Base-by-base conservation (phyloP, 2,329 filamentous ascomycete species). In the Stylonectria norvegica region DNA sequence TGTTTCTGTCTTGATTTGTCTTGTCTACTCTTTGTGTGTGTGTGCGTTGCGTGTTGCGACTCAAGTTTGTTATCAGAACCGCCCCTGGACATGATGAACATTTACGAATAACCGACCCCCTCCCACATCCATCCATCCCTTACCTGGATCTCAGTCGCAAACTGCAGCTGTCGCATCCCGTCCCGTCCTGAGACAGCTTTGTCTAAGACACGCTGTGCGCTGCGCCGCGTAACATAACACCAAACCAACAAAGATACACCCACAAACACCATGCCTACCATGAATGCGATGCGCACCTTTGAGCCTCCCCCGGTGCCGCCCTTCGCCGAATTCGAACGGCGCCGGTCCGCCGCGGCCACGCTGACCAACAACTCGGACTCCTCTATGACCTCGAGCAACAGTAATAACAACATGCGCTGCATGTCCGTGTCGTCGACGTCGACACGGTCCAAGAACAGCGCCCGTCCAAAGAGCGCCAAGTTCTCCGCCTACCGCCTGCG, bases 401-500 rank as follows among this genome's bases (percentile, higher is more conserved):
- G n/a, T n/a, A n/a, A n/a, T n/a, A n/a, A n/a, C n/a, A n/a, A n/a
- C n/a, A 23, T 53, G 30, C 45, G 51, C 27, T 47, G 52, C 17
- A 38, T 50, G 6, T 23, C 33, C 12, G 51, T 51, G 14, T 40
- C 55, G 25, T 52, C 40, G 9, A 36, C 43, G 7, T 32, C 53
- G n/a, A 50, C 16, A n/a, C 36, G 40, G 27, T 36, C 44, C 23
- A 57, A 54, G 37, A 45, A 47, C 20, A 42, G 38, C 27, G 5
- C 31, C 5, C 53, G 55, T 8, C 55, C 55, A n/a, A 54, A 56
- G 40, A 58, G 55, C 43, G 55, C 55, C 29, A 58, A 58, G 35
- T 58, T 58, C 43, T 54, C 52, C 4, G 47, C 57, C 2, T 56
- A 57, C 28, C 55, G 55, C 25, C 55, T 73, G 27, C 64, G 69